A percentile compares a stretch with the other conserved stretches of the same genome.
These are phyloP conservation scores for Cryphonectria radicalis DNA, from an alignment of 2,329 filamentous ascomycete genomes.

Conservation along the genomic window DNA sequence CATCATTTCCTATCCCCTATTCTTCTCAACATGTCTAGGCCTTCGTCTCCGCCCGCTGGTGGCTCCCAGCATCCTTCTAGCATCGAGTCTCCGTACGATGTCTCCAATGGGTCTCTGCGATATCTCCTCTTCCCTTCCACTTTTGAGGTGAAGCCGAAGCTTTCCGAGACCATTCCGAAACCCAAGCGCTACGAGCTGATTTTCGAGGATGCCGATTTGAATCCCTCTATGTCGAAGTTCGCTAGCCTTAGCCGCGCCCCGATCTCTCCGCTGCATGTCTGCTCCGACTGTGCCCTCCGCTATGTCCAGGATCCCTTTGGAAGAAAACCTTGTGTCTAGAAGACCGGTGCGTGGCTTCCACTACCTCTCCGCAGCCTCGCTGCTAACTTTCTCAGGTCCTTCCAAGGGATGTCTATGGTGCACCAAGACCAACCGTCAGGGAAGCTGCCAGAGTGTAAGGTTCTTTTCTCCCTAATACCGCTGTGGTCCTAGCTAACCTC, in stretches of 20 bases:
- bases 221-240: too few relatives aligned
- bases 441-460: neutral
- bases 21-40: too few relatives aligned
- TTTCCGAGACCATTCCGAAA: too few relatives aligned
- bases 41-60: too few relatives aligned
- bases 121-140: neutral
- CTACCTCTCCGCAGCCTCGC: neutral
- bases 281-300: neutral
- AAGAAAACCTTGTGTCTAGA: neutral
- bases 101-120: neutral
- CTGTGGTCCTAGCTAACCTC: neutral
- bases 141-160: neutral
- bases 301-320: neutral
- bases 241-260: too few relatives aligned
- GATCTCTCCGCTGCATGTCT: neutral
- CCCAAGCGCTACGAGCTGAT: too few relatives aligned
- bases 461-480: neutral
- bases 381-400: neutral
- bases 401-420: neutral
- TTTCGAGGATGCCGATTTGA: too few relatives aligned
- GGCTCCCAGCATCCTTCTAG: too few relatives aligned
- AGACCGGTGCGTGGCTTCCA: neutral
- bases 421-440: neutral
- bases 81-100: neutral
- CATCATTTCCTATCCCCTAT: too few relatives aligned